Conservation (phyloP, 805 yeast genomes). For the Pichia gijzeniarum region DNA sequence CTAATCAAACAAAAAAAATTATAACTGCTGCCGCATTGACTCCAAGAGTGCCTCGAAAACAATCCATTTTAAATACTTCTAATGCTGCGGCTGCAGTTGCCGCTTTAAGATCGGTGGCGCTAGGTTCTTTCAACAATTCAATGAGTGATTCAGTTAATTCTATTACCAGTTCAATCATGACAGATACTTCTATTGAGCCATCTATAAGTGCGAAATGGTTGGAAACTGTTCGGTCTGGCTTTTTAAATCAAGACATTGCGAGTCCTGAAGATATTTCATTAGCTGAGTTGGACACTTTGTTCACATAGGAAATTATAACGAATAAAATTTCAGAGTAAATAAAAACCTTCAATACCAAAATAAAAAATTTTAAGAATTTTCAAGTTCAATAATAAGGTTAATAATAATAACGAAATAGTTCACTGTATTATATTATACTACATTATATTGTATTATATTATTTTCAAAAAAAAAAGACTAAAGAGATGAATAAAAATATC, state of each 20-base stretch:
- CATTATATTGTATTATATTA: too few species aligned
- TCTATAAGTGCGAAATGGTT: constrained; percentile 57
- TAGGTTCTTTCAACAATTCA: constrained; percentile 40
- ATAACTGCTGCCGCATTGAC: constrained; percentile 80
- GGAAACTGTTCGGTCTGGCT: constrained; percentile 68
- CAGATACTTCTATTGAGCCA: constrained; percentile 31
- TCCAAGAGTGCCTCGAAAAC: constrained; percentile 63
- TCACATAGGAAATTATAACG: constrained; percentile 21
- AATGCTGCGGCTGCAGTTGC: constrained; percentile 71
- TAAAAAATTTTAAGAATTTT: background rate
- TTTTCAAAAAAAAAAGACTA: too few species aligned
- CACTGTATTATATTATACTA: too few species aligned
- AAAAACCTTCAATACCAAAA: constrained; percentile 1
- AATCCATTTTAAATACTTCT: constrained; percentile 46
- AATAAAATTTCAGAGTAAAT: background rate
- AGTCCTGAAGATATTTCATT: constrained; percentile 73
- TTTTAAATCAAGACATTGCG: constrained; percentile 68
- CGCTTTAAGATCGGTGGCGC: constrained; percentile 62
- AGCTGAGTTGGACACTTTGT: constrained; percentile 56
- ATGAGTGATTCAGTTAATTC: constrained; percentile 32
- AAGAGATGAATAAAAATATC: too few species aligned
- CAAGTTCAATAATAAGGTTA: background rate
- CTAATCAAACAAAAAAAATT: constrained; percentile 1
- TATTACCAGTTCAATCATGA: constrained; percentile 29
- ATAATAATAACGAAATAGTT: background rate